Evolutionary conservation across 495 filamentous ascomycete genomes (phyloP).

Genomic region (Parachaetomium inaequale): DNA sequence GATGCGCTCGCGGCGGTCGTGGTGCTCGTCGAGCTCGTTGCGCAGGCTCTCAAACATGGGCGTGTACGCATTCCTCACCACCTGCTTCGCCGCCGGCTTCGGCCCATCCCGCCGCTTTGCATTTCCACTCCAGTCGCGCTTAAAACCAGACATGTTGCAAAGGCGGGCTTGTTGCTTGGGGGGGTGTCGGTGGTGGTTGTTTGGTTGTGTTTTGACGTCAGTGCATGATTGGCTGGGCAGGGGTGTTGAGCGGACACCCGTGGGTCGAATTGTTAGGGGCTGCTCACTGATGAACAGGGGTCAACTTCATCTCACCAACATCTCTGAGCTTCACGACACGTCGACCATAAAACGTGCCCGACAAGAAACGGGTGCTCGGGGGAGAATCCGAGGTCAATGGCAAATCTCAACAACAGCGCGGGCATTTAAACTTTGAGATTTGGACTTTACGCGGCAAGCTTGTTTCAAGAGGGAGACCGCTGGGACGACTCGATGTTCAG

Average conservation of each 20-base stretch:
- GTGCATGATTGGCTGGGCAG: slow-evolving; percentile 1
- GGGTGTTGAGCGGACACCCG: background rate
- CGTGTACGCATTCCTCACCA: slow-evolving; percentile 51
- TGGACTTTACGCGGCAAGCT: background rate
- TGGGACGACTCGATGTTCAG: background rate
- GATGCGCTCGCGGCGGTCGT: slow-evolving; percentile 84
- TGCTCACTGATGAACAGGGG: background rate
- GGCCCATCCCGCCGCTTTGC: slow-evolving; percentile 36
- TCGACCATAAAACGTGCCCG: background rate
- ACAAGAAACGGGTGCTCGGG: background rate
- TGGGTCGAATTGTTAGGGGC: background rate
- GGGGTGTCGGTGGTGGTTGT: background rate
- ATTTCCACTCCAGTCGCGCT: slow-evolving; percentile 60
- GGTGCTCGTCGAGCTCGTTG: slow-evolving; percentile 85
- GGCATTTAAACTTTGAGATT: background rate
- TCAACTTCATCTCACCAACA: background rate
- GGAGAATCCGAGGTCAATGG: background rate
- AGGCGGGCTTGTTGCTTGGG: background rate
- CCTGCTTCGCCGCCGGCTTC: slow-evolving; percentile 30
- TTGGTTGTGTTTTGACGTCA: slow-evolving; percentile 14
- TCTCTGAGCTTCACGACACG: background rate
- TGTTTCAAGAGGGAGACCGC: background rate
- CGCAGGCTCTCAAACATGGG: slow-evolving; percentile 84
- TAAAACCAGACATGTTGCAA: slow-evolving; percentile 45
- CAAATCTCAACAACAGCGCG: background rate